phyloP scores from a whole-genome alignment of 805 yeast genomes.

The Torulaspora gathmanii region DNA sequence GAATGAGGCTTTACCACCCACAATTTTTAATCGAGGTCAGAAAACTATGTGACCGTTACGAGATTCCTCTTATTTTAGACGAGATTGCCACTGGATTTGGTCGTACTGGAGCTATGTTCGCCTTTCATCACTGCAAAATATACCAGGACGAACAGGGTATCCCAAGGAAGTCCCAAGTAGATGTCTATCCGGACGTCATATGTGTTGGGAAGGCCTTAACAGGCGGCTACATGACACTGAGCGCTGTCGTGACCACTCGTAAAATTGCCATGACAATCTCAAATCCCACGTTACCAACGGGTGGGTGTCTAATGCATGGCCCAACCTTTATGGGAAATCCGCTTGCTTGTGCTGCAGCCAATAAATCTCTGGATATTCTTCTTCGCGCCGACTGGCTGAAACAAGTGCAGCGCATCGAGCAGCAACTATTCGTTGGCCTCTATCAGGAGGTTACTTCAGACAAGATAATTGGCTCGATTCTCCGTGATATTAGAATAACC shows the following conservation, averaged over 20 bases:
- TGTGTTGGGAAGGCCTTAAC: constrained; percentile 29
- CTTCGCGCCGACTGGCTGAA: constrained; percentile 23
- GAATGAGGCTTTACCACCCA: constrained; percentile 36
- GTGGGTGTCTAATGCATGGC: constrained; percentile 32
- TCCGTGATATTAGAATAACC: constrained; percentile 18
- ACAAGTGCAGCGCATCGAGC: constrained; percentile 21
- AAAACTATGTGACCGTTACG: constrained; percentile 34
- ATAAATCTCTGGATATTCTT: constrained; percentile 23
- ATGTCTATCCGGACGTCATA: constrained; percentile 27
- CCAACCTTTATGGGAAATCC: constrained; percentile 34
- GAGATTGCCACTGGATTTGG: constrained; percentile 40
- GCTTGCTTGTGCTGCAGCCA: constrained; percentile 28
- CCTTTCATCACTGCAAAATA: constrained; percentile 32
- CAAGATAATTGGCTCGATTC: constrained; percentile 2
- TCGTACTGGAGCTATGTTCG: constrained; percentile 38
- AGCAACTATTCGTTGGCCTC: constrained; percentile 17
- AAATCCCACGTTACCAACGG: constrained; percentile 16
- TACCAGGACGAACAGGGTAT: constrained; percentile 15
- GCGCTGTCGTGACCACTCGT: constrained; percentile 24
- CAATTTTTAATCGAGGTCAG: constrained; percentile 34
- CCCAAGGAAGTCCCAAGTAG: constrained; percentile 13
- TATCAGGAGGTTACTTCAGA: constrained; percentile 11
- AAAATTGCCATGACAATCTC: constrained; percentile 21
- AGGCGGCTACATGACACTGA: constrained; percentile 29
- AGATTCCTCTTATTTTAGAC: constrained; percentile 37